Evolutionary conservation across 768 basidiomycete genomes (phyloP).

Genomic region (Leccinum incarnatum): DNA sequence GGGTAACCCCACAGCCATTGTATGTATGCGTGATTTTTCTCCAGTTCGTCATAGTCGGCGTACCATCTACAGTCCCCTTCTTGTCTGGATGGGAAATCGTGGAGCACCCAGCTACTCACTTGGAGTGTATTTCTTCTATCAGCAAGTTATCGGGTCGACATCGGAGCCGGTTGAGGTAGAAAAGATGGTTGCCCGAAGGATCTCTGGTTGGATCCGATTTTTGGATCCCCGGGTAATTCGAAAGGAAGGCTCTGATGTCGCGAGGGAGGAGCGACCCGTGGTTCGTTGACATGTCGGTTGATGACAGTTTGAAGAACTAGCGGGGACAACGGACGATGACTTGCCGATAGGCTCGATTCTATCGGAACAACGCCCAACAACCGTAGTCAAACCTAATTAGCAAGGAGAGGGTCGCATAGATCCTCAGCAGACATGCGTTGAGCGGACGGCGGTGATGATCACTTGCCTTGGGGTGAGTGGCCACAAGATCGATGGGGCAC

Average conservation of each 20-base stretch:
- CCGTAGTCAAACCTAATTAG: neutral
- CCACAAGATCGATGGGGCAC: neutral
- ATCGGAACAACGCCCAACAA: neutral
- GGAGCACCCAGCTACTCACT: conserved; percentile 36
- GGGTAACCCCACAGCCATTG: conserved; percentile 67
- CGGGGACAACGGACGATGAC: conserved; percentile 13
- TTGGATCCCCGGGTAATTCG: conserved; percentile 19
- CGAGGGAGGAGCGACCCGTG: conserved; percentile 9
- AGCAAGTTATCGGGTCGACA: conserved; percentile 60
- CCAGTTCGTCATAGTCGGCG: conserved; percentile 59
- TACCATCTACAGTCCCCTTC: conserved; percentile 49
- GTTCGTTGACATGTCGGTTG: conserved; percentile 16
- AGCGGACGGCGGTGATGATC: neutral
- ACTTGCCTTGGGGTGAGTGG: conserved; percentile 5
- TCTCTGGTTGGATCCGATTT: conserved; percentile 7
- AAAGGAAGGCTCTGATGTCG: conserved; percentile 28
- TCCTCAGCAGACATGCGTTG: neutral
- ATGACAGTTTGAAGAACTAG: conserved; percentile 2
- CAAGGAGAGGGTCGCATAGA: neutral
- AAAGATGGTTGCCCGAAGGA: conserved; percentile 48
- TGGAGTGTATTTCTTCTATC: conserved; percentile 61
- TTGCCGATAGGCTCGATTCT: neutral
- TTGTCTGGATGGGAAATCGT: neutral
- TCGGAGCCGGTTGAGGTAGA: conserved; percentile 55
- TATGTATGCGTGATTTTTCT: conserved; percentile 69